Conservation (phyloP, 768 basidiomycete genomes). For the Lactarius deliciosus region DNA sequence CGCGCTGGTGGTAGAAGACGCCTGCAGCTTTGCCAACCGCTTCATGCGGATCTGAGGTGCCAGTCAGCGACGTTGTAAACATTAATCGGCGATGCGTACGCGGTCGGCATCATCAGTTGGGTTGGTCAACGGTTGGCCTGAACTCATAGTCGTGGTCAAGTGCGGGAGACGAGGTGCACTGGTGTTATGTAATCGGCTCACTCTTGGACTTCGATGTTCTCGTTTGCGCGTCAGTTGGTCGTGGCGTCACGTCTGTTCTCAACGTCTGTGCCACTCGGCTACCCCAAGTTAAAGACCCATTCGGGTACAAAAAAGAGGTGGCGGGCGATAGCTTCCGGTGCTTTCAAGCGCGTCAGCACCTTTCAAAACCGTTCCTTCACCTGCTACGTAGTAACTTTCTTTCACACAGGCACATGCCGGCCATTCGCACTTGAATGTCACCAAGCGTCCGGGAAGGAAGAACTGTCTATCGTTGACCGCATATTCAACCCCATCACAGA, state of each 20-base stretch:
- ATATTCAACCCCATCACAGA: constrained; percentile 65
- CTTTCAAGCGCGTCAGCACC: constrained; percentile 70
- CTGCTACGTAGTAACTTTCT: background rate
- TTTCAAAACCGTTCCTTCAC: background rate
- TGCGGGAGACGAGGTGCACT: background rate
- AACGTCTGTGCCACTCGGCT: constrained; percentile 51
- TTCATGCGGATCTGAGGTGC: constrained; percentile 79
- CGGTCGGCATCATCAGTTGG: constrained; percentile 81
- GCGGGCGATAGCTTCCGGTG: constrained; percentile 60
- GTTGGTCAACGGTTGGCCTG: constrained; percentile 30
- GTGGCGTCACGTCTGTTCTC: constrained; percentile 49
- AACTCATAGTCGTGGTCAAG: constrained; percentile 28
- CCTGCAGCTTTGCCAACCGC: constrained; percentile 82
- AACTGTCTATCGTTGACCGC: constrained; percentile 65
- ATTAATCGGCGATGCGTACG: constrained; percentile 40
- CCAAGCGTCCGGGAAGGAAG: constrained; percentile 62
- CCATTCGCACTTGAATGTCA: constrained; percentile 69
- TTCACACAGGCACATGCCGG: constrained; percentile 60
- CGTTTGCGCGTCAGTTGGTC: constrained; percentile 25
- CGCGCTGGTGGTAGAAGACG: constrained; percentile 34
- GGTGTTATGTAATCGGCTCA: constrained; percentile 14
- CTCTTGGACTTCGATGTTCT: constrained; percentile 32
- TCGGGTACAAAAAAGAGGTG: constrained; percentile 81
- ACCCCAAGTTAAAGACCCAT: constrained; percentile 79
- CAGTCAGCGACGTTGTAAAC: constrained; percentile 1